Conservation (phyloP, 2,329 filamentous ascomycete species). For the Thielaviopsis euricoi region DNA sequence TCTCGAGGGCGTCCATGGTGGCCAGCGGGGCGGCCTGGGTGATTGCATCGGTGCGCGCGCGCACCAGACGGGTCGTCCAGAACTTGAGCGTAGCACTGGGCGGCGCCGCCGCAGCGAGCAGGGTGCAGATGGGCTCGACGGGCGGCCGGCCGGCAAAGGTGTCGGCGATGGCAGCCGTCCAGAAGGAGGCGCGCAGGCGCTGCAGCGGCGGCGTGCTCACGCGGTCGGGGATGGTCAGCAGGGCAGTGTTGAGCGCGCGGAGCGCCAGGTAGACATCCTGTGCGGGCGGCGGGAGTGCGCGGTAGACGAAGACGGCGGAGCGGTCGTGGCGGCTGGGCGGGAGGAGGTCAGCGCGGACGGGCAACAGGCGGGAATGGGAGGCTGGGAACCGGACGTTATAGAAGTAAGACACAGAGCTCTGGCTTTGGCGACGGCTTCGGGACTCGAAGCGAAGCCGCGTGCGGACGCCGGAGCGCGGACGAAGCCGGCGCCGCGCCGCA, state of each 20-base stretch:
- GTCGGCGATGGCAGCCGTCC: conserved; percentile 68
- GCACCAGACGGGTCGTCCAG: conserved; percentile 64
- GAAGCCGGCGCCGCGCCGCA: no score
- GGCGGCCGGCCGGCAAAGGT: conserved; percentile 65
- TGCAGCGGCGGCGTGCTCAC: conserved; percentile 80
- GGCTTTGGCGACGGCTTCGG: no score
- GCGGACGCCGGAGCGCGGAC: no score
- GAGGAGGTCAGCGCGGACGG: not conserved
- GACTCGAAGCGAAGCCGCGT: no score
- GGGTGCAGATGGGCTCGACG: conserved; percentile 77
- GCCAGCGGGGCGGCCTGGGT: conserved; percentile 71
- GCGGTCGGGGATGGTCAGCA: conserved; percentile 76
- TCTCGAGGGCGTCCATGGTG: conserved; percentile 57
- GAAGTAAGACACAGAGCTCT: not conserved
- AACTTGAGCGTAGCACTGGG: conserved; percentile 42
- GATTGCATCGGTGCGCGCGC: conserved; percentile 66
- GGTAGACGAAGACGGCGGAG: conserved; percentile 70
- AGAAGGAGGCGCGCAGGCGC: conserved; percentile 84
- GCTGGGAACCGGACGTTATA: not conserved
- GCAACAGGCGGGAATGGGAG: not conserved
- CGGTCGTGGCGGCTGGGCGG: conserved; percentile 62
- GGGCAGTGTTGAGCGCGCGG: conserved; percentile 81
- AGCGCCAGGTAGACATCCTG: conserved; percentile 79
- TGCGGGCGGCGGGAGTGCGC: conserved; percentile 61
- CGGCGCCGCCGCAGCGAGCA: conserved; percentile 38